phyloP scores from a whole-genome alignment of 2,329 filamentous ascomycete species.

The Aspergillus nomiae region DNA sequence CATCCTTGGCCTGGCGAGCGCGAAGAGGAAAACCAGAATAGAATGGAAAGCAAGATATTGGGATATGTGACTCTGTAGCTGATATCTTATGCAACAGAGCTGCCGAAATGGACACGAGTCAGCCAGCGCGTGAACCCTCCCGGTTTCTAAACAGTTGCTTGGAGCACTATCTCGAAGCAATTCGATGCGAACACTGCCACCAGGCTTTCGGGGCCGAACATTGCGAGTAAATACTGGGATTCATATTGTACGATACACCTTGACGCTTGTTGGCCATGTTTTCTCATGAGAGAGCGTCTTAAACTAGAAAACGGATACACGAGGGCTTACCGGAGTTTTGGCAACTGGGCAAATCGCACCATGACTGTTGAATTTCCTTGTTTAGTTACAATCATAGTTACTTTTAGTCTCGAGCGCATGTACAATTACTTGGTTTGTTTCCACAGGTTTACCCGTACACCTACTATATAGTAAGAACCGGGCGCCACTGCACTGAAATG shows the following conservation, averaged over 20 bases:
- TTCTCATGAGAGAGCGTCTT: slow-evolving; percentile 9
- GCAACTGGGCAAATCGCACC: slow-evolving; percentile 30
- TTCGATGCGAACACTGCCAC: slow-evolving; percentile 9
- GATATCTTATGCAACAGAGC: slow-evolving; percentile 54
- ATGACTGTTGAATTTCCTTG: slow-evolving; percentile 17
- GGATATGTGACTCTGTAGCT: neutral
- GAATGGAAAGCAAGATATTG: no score
- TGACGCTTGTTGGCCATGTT: slow-evolving; percentile 8
- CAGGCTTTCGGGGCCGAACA: slow-evolving; percentile 1
- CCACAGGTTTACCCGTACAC: neutral
- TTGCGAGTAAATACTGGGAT: slow-evolving; percentile 12
- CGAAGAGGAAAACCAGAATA: neutral
- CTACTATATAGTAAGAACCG: slow-evolving; percentile 1
- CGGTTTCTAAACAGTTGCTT: slow-evolving; percentile 67
- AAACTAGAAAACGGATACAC: slow-evolving; percentile 24
- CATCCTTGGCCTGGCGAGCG: neutral
- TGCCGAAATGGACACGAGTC: slow-evolving; percentile 92
- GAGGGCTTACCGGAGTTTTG: slow-evolving; percentile 36
- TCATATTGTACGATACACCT: slow-evolving; percentile 34
- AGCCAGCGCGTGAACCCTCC: slow-evolving; percentile 93
- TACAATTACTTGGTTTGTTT: slow-evolving; percentile 7
- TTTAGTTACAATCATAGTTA: slow-evolving; percentile 28
- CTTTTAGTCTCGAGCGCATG: slow-evolving; percentile 22
- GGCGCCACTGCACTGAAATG: slow-evolving; percentile 1
- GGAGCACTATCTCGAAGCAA: slow-evolving; percentile 1